A percentile compares a stretch with the other conserved stretches of the same genome.
These are phyloP conservation scores for Solanum stenotomum DNA, from an alignment of 257 asterid genomes.

Conservation along the genomic window DNA sequence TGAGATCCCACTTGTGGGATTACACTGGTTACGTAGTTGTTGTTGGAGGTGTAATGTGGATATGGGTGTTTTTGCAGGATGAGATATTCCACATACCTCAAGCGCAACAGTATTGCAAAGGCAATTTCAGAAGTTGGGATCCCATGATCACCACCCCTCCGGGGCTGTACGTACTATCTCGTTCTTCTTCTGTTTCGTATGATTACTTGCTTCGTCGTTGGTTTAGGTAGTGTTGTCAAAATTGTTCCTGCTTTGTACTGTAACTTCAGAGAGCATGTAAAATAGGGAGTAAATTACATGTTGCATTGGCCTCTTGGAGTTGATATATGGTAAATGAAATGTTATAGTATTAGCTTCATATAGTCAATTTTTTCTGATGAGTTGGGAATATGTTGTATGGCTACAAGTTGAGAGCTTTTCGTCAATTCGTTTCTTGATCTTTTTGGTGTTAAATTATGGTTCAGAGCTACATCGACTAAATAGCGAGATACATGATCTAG, in stretches of 20 bases:
- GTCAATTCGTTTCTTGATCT: neutral
- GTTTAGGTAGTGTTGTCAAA: neutral
- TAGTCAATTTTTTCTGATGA: neutral
- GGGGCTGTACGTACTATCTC: slow-evolving; percentile 59
- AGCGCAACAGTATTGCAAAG: slow-evolving; percentile 73
- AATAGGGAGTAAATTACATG: neutral
- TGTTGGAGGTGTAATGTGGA: neutral
- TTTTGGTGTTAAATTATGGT: neutral
- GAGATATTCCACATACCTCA: slow-evolving; percentile 94
- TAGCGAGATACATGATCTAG: neutral
- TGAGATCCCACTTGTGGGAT: neutral
- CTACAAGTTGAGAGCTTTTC: neutral
- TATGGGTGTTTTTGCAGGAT: slow-evolving; percentile 43
- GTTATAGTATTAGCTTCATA: neutral
- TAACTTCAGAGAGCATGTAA: neutral
- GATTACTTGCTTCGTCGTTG: neutral
- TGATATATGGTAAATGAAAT: neutral
- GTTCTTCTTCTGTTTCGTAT: neutral
- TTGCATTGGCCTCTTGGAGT: neutral
- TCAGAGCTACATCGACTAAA: neutral
- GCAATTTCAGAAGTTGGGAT: slow-evolving; percentile 86
- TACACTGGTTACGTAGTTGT: neutral
- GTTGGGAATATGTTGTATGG: neutral
- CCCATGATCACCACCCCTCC: slow-evolving; percentile 99
- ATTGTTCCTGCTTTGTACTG: neutral